Evolutionary conservation across 805 yeast genomes (phyloP).

Genomic region (Candida railenensis): DNA sequence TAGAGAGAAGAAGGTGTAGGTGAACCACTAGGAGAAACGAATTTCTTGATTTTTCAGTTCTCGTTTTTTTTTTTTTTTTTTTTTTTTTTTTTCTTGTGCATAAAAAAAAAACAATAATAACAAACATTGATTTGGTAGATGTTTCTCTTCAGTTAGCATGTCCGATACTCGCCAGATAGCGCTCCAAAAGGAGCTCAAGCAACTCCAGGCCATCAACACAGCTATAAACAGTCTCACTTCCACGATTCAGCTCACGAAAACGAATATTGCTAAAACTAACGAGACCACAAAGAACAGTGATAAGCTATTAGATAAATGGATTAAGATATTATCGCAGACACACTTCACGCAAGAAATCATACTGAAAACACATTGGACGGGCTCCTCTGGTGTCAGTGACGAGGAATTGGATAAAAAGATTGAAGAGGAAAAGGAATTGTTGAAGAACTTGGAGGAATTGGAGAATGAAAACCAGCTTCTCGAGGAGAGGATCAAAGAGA

Average conservation of each 20-base stretch:
- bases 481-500: constrained; percentile 16
- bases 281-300: constrained; percentile 48
- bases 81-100: neutral
- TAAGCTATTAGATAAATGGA: constrained; percentile 57
- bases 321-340: constrained; percentile 60
- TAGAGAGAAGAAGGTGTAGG: too few relatives aligned
- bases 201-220: constrained; percentile 29
- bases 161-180: constrained; percentile 11
- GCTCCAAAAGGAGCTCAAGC: constrained; percentile 30
- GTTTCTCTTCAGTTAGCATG: neutral
- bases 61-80: neutral
- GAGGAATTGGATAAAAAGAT: constrained; percentile 17
- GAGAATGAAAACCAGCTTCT: constrained; percentile 26
- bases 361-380: constrained; percentile 42
- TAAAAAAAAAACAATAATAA: constrained; percentile 1
- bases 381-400: constrained; percentile 18
- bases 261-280: constrained; percentile 30
- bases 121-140: neutral
- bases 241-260: constrained; percentile 25
- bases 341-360: constrained; percentile 51
- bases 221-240: constrained; percentile 28
- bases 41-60: neutral
- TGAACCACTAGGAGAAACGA: too few relatives aligned
- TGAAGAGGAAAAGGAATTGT: constrained; percentile 21
- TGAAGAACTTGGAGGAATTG: constrained; percentile 21